phyloP scores from a whole-genome alignment of 352 stramenopile species.

The Aphanomyces stellatus region DNA sequence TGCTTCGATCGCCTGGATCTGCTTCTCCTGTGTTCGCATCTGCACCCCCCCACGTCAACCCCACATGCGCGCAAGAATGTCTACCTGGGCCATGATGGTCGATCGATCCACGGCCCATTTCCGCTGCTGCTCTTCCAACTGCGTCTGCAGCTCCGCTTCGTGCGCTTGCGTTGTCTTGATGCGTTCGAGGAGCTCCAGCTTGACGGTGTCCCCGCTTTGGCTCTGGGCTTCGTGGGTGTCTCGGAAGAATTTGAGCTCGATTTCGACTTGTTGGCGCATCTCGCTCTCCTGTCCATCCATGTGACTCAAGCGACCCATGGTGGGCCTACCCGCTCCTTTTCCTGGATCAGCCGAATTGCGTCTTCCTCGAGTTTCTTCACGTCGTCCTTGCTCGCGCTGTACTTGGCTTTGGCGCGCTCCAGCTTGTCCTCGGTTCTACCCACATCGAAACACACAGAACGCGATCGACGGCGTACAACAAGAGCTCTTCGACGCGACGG shows the following conservation, averaged over 20 bases:
- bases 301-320: no score
- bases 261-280: slow-evolving; percentile 34
- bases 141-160: slow-evolving; percentile 39
- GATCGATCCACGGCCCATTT: slow-evolving; percentile 45
- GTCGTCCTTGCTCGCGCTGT: slow-evolving; percentile 26
- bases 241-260: slow-evolving; percentile 48
- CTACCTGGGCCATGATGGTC: slow-evolving; percentile 37
- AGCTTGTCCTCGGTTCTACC: slow-evolving; percentile 31
- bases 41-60: background rate
- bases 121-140: slow-evolving; percentile 51
- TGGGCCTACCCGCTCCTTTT: slow-evolving; percentile 34
- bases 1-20: background rate
- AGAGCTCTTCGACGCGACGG: slow-evolving; percentile 47
- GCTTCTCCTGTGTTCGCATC: background rate
- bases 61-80: background rate
- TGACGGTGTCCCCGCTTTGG: slow-evolving; percentile 43
- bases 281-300: slow-evolving; percentile 34
- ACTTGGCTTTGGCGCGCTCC: slow-evolving; percentile 31
- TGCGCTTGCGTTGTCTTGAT: slow-evolving; percentile 39
- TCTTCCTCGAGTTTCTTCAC: slow-evolving; percentile 33
- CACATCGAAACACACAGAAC: no score
- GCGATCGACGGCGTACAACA: slow-evolving; percentile 22
- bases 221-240: slow-evolving; percentile 42
- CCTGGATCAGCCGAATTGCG: slow-evolving; percentile 43
- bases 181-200: slow-evolving; percentile 46